Evolutionary conservation across 208 protist genomes (phyloP), one percentile per base, ranked within the genome.

Genomic region (Porcisia hertigi): DNA sequence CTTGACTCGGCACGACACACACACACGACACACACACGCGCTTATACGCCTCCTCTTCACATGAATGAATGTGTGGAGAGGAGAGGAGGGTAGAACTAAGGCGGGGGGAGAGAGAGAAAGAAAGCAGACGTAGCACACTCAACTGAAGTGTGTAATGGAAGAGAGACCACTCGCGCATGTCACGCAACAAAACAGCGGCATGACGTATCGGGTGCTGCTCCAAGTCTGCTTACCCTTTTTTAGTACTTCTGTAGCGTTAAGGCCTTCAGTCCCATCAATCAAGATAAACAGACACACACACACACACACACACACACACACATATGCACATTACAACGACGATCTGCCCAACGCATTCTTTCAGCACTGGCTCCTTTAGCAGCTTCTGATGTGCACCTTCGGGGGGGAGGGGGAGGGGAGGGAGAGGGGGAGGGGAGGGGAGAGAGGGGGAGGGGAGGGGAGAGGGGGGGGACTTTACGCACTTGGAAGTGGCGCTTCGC

Each of bases 401-500:
- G 18, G 0, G 25, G 43, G 43, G 1, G 20, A 0, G 9, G 34
- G 25, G 34, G 30, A n/a, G 39, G 30, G 47, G 6, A 2, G 18
- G 25, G 63, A 1, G 36, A 43, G 23, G 20, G 30, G 30, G 30
- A 0, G 30, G 30, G 30, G 30, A 0, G 30, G 30, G 30, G 41
- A n/a, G 39, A 0, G 39, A 20, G 25, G 63, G 14, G 36, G 55
- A 34, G 20, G n/a, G 25, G 39, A 1, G 20, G 25, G 63, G 14
- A 6, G 55, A 34, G 20, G n/a, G 25, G 39, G 39, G 20, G 34
- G 58, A 8, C 18, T n/a, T 58, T 47, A 55, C 53, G 16, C 16
- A 23, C 55, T 39, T 23, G 74, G 73, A 64, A 94, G 81, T 8
- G 89, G 89, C 2, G 86, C 74, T 74, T 95, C 93, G 66, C 93